Evolutionary conservation across 495 filamentous ascomycete species (phyloP), one percentile per base, ranked within the genome.

Genomic region (Penicillium chermesinum): DNA sequence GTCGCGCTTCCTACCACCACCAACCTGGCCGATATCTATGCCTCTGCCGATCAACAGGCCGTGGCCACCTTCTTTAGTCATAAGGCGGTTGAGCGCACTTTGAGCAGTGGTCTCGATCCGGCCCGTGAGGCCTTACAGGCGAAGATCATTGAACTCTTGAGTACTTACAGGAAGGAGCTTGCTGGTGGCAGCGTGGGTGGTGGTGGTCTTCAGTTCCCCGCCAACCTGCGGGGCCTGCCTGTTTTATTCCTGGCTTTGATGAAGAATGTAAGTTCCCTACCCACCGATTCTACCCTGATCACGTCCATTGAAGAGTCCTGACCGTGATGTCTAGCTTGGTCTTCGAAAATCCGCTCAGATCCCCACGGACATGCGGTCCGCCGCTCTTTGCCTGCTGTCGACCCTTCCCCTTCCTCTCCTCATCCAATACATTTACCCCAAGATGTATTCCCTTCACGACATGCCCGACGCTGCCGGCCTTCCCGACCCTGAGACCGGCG

Each of bases 351-450:
- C 89, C 25, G 85, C 91, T 2, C 93, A 96, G 70, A 97, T 98
- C 48, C 94, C 94, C 17, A 91, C 87, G 30, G 93, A 98, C 70
- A 85, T 98, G 60, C 81, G 93, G 38, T 94, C 94, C 17, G 91
- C 93, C 3, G 91, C 94, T 19, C 83, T 98, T 41, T 95, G 89
- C 63, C 79, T 88, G 55, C 81, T 98, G 38, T 96, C 90, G 16
- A 98, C 94, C 2, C 79, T 97, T 19, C 93, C 93, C 4, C 74
- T 95, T 20, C 88, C 90, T 10, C 81, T 98, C 16, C 69, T 98
- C 54, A 91, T 96, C 55, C 93, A 96, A 72, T 97, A 95, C 72
- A 94, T 98, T 55, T 95, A 97, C 71, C 91, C 91, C 14, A 82
- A 82, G 53, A 78, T 97, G 58, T 96, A 95, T 72, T 95, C 89